Conservation (phyloP, 1,284 basidiomycete genomes). For the Apiotrichum sp. region DNA sequence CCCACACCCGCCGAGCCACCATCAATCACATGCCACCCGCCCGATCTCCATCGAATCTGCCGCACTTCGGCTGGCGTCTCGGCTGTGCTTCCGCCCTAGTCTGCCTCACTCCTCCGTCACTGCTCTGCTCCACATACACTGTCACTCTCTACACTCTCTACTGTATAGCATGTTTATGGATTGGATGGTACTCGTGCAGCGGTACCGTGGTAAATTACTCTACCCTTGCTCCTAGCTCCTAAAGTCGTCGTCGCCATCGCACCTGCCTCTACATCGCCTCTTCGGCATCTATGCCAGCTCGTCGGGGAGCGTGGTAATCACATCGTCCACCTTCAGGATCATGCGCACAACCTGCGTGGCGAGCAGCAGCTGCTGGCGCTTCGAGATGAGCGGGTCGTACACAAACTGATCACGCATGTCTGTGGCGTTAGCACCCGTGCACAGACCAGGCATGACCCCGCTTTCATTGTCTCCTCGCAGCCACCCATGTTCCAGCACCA, state of each 20-base stretch:
- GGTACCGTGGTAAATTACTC: not conserved
- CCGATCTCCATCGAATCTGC: no score
- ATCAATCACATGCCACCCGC: no score
- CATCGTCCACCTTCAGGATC: conserved; percentile 47
- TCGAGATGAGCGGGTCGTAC: conserved; percentile 93
- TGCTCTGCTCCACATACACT: no score
- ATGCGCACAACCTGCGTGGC: conserved; percentile 77
- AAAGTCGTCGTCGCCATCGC: no score
- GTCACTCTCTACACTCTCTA: no score
- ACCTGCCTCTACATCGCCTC: no score
- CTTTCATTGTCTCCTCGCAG: not conserved
- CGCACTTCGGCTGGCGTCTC: no score
- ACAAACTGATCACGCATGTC: conserved; percentile 98
- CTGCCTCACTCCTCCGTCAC: no score
- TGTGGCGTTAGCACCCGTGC: conserved; percentile 36
- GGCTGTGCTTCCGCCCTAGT: no score
- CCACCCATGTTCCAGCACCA: not conserved
- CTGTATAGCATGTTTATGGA: no score
- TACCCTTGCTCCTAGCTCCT: not conserved
- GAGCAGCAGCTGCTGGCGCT: conserved; percentile 91
- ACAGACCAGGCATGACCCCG: not conserved
- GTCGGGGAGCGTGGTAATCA: conserved; percentile 23
- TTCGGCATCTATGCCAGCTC: conserved; percentile 1
- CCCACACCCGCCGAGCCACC: no score
- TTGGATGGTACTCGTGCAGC: no score